phyloP scores from a whole-genome alignment of 805 yeast genomes.

The Myxozyma sirexii region DNA sequence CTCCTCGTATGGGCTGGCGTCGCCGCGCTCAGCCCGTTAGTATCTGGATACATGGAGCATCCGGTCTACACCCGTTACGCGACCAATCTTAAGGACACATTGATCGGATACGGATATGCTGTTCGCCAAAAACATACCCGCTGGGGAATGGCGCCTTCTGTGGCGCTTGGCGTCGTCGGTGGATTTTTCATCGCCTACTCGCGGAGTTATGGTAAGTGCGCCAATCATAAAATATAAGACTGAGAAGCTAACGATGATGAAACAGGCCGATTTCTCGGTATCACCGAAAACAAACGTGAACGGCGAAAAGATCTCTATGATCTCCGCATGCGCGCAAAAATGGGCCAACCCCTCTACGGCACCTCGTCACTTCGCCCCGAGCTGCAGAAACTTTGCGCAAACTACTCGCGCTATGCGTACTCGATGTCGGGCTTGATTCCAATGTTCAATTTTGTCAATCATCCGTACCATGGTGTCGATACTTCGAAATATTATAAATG shows the following conservation, averaged over 20 bases:
- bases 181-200: constrained; percentile 76
- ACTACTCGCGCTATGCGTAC: constrained; percentile 75
- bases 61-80: constrained; percentile 38
- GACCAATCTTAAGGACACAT: not conserved
- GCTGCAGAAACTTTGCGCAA: constrained; percentile 71
- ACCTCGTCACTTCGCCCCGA: constrained; percentile 64
- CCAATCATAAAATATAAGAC: not conserved
- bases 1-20: constrained; percentile 54
- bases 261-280: constrained; percentile 75
- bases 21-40: constrained; percentile 55
- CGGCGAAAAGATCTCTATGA: constrained; percentile 73
- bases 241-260: constrained; percentile 45
- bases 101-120: constrained; percentile 7
- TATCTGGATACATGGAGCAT: constrained; percentile 50
- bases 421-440: constrained; percentile 64
- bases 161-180: constrained; percentile 57
- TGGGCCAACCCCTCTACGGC: constrained; percentile 70
- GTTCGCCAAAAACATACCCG: not conserved
- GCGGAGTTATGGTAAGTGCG: constrained; percentile 25
- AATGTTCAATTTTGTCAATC: constrained; percentile 79
- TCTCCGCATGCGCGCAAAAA: constrained; percentile 63
- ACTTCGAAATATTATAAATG: constrained; percentile 27
- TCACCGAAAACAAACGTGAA: constrained; percentile 70
- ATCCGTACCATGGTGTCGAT: constrained; percentile 80
- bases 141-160: constrained; percentile 11